Base-by-base conservation (phyloP, 2,329 filamentous ascomycete genomes). In the Hypoxylon sp. region DNA sequence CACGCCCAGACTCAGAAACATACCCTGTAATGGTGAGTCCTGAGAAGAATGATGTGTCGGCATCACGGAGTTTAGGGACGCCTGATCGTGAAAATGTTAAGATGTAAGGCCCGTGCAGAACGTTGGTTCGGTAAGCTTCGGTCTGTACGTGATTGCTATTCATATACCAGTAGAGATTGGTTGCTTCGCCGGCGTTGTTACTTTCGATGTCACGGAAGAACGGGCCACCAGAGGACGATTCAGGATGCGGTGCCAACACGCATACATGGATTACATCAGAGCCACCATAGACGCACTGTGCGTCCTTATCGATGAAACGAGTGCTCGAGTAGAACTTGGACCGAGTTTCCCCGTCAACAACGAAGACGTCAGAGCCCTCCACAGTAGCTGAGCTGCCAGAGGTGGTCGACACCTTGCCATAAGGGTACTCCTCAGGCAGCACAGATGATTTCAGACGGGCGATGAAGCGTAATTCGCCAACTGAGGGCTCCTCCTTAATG, bases 251-350 rank as follows among this genome's bases (percentile, higher is more conserved):
- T 55, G 86, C 83, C 60, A 90, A 81, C 78, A 91, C 87, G 78
- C 89, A 92, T 10, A 88, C 89, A 71, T 90, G 87, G 40, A 87
- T 83, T 27, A 79, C 55, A 49, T 78, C 74, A 31, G 77, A 79
- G 66, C 81, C 82, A 22, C 86, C 85, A 65, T 84, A 85, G 40
- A 90, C 86, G 77, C 90, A 92, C 76, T 90, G 89, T 27, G 86
- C 84, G 49, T 87, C 81, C 72, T 91, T 89, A 76, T 92, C 90
- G 75, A 92, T 91, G 79, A 91, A 92, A n/a, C 89, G 85, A 69
- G 90, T 83, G 65, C 87, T 89, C 1, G 88, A 90, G 80, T 90
- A 92, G 82, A 92, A 92, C 78, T 92, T 92, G 79, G 86, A 89
- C 42, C 90, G 85, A 0, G 90, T 92, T 76, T 92, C 81, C 22